Evolutionary conservation across 2,329 filamentous ascomycete species (phyloP).

Genomic region (Colletotrichum brevisporum): DNA sequence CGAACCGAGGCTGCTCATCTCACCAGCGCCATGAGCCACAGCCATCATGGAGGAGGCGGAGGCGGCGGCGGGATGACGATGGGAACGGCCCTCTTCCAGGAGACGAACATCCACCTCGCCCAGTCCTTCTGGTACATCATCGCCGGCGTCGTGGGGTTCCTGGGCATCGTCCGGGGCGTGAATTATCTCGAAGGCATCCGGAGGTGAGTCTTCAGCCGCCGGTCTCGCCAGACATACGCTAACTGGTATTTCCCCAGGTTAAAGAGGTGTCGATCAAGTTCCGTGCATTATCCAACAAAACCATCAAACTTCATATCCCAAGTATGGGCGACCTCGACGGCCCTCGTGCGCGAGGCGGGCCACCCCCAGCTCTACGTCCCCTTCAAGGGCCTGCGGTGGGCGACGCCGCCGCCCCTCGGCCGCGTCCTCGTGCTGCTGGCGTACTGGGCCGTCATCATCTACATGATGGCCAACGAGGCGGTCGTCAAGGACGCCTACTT

Average conservation of each 20-base stretch:
- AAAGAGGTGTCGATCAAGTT: constrained; percentile 58
- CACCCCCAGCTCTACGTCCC: constrained; percentile 69
- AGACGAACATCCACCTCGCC: constrained; percentile 65
- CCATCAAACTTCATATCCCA: constrained; percentile 63
- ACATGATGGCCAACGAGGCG: constrained; percentile 67
- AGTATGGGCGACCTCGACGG: constrained; percentile 71
- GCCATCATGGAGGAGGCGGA: constrained; percentile 29
- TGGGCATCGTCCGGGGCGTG: constrained; percentile 58
- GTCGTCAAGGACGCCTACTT: constrained; percentile 67
- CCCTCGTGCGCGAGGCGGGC: constrained; percentile 68
- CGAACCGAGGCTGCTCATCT: neutral
- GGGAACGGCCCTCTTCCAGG: constrained; percentile 57
- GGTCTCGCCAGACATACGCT: neutral
- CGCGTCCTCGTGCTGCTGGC: constrained; percentile 65
- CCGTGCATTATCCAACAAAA: constrained; percentile 65
- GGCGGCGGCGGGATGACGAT: constrained; percentile 43
- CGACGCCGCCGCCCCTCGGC: constrained; percentile 72
- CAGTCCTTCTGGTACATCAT: constrained; percentile 72
- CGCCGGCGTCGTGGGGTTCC: constrained; percentile 61
- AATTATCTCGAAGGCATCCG: constrained; percentile 58
- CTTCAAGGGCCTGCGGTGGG: constrained; percentile 63
- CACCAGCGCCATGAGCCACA: constrained; percentile 42
- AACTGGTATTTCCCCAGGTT: constrained; percentile 54
- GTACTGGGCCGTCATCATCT: constrained; percentile 73
- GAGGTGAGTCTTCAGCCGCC: constrained; percentile 53